phyloP scores from a whole-genome alignment of 2,329 filamentous ascomycete species.

The Escovopsis weberi region DNA sequence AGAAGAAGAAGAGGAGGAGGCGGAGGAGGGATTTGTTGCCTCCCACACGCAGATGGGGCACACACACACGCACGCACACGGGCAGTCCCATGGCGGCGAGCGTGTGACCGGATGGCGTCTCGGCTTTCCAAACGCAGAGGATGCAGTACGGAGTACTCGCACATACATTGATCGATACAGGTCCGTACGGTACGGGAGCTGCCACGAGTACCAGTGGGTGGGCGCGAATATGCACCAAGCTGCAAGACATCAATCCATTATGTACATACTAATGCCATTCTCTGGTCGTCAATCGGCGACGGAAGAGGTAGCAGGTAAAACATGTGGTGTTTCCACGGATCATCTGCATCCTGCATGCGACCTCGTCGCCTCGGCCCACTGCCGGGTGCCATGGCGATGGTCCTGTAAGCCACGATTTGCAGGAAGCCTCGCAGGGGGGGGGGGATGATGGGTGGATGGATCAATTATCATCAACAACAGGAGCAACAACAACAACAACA shows the following conservation, averaged over 20 bases:
- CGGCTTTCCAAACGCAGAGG: not conserved
- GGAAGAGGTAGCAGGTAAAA: not conserved
- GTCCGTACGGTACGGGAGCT: no score
- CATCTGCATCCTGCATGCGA: conserved; percentile 1
- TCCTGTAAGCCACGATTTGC: conserved; percentile 2
- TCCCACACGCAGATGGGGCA: no score
- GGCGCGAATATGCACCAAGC: not conserved
- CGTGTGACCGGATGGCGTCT: no score
- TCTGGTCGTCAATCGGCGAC: not conserved
- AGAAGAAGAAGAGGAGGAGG: no score
- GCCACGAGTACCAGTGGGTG: not conserved
- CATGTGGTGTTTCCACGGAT: conserved; percentile 2
- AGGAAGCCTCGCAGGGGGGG: no score
- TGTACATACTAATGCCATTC: no score
- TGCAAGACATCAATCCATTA: not conserved
- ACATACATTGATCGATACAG: no score
- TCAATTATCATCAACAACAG: not conserved
- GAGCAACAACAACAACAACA: not conserved
- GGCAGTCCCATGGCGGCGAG: no score
- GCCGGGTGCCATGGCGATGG: conserved; percentile 11
- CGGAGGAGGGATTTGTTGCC: no score
- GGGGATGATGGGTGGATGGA: no score
- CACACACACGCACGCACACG: no score
- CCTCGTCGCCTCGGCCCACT: conserved; percentile 7
- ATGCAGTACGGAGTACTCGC: not conserved